A percentile compares a stretch with the other conserved stretches of the same genome.
Conservation (phyloP, 345 rosid genomes). For the Citrus mangshanensis region DNA sequence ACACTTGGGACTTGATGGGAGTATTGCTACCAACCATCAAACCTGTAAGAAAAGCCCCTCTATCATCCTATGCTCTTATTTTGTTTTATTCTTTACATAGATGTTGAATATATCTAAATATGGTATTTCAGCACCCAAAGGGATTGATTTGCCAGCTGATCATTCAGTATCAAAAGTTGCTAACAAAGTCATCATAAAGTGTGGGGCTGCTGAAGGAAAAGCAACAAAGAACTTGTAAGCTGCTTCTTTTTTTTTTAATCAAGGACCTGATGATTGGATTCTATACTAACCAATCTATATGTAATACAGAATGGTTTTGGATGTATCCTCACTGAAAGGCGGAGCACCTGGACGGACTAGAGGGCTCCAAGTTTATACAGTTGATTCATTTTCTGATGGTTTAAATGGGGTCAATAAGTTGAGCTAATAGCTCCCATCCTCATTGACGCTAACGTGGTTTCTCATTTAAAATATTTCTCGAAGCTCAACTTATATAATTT, state of each 20-base stretch:
- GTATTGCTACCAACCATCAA: conserved; percentile 28
- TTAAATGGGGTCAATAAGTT: conserved; percentile 32
- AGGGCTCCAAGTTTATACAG: conserved; percentile 50
- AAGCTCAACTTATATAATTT: conserved; percentile 4
- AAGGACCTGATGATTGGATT: not conserved
- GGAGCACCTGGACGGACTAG: conserved; percentile 96
- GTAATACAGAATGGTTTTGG: conserved; percentile 63
- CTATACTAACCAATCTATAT: not conserved
- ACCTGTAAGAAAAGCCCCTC: conserved; percentile 42
- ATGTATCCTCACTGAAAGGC: conserved; percentile 63
- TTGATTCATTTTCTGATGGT: conserved; percentile 48
- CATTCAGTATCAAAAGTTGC: conserved; percentile 43
- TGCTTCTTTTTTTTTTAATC: not conserved
- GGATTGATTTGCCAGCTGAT: conserved; percentile 50
- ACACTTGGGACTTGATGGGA: conserved; percentile 54
- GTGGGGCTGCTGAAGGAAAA: conserved; percentile 38
- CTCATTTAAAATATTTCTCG: not conserved
- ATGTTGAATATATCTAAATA: conserved; percentile 15
- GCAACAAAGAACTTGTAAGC: conserved; percentile 56
- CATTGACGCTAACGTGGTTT: conserved; percentile 17
- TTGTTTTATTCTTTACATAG: not conserved
- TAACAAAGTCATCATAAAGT: conserved; percentile 46
- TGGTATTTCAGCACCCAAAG: conserved; percentile 46
- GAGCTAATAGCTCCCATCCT: conserved; percentile 17
- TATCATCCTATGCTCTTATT: not conserved